phyloP scores from a whole-genome alignment of 2,329 filamentous ascomycete species.

The Xylariales sp. region DNA sequence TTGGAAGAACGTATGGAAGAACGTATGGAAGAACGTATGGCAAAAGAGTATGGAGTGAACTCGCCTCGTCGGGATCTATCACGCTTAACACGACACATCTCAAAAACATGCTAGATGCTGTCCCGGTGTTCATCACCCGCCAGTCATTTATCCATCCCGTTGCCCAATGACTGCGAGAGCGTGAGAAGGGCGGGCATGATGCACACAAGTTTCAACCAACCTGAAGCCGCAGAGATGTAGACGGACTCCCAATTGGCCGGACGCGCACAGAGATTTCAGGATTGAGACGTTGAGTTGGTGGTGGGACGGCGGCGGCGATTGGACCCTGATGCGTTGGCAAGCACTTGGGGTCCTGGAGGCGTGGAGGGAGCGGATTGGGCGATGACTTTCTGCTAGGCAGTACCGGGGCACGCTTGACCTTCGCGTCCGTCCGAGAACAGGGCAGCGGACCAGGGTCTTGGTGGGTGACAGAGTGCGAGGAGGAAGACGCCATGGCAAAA shows the following conservation, averaged over 20 bases:
- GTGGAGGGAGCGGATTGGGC: slow-evolving; percentile 28
- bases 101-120: no score
- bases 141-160: background rate
- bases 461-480: background rate
- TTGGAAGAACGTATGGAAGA: no score
- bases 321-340: slow-evolving; percentile 13
- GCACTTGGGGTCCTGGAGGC: slow-evolving; percentile 18
- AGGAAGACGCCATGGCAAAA: background rate
- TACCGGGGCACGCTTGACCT: slow-evolving; percentile 9
- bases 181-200: background rate
- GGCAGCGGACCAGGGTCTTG: background rate
- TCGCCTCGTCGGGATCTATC: no score
- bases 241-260: background rate
- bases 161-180: no score
- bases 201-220: background rate
- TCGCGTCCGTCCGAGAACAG: background rate
- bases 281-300: slow-evolving; percentile 3
- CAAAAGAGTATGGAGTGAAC: slow-evolving; percentile 3
- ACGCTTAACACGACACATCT: no score
- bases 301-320: slow-evolving; percentile 11
- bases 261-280: no score
- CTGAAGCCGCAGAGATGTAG: background rate
- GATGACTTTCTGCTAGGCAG: slow-evolving; percentile 2
- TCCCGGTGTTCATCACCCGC: no score
- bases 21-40: slow-evolving; percentile 6